These are phyloP conservation scores for Panus rudis DNA, from an alignment of 768 basidiomycete species.

Conservation along the genomic window DNA sequence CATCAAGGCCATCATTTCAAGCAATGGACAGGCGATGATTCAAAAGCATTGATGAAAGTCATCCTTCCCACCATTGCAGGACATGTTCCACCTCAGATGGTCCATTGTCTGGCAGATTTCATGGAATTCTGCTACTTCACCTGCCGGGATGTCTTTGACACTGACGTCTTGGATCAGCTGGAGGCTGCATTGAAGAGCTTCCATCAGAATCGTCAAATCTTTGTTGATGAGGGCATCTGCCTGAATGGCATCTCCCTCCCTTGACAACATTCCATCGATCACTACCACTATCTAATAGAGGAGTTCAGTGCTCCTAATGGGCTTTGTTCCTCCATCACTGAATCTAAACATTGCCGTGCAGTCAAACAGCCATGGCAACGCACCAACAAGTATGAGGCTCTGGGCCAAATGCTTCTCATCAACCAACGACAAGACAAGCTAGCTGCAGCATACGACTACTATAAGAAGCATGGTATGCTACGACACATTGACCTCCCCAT, in stretches of 20 bases:
- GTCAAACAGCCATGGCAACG: constrained; percentile 12
- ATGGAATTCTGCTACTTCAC: constrained; percentile 16
- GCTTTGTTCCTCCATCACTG: constrained; percentile 13
- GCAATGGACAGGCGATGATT: constrained; percentile 22
- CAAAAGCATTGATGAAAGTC: constrained; percentile 20
- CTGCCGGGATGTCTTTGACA: constrained; percentile 2
- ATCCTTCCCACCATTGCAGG: constrained; percentile 13
- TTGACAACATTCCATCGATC: constrained; percentile 21
- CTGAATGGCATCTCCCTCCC: constrained; percentile 5
- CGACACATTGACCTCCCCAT: not conserved
- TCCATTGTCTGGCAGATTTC: constrained; percentile 8
- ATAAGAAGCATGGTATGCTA: constrained; percentile 5
- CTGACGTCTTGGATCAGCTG: constrained; percentile 1
- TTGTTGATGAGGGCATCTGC: constrained; percentile 6
- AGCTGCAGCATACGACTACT: constrained; percentile 6
- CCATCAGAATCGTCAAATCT: constrained; percentile 8
- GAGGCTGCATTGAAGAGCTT: constrained; percentile 6
- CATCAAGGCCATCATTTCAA: constrained; percentile 15
- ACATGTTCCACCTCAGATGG: constrained; percentile 4
- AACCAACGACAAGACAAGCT: constrained; percentile 7
- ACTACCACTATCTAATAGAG: constrained; percentile 16
- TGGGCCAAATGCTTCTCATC: constrained; percentile 9
- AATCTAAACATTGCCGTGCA: constrained; percentile 8
- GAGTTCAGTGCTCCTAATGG: constrained; percentile 19
- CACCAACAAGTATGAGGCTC: constrained; percentile 7